Evolutionary conservation across 345 rosid genomes (phyloP).

Genomic region (Moringa oleifera): DNA sequence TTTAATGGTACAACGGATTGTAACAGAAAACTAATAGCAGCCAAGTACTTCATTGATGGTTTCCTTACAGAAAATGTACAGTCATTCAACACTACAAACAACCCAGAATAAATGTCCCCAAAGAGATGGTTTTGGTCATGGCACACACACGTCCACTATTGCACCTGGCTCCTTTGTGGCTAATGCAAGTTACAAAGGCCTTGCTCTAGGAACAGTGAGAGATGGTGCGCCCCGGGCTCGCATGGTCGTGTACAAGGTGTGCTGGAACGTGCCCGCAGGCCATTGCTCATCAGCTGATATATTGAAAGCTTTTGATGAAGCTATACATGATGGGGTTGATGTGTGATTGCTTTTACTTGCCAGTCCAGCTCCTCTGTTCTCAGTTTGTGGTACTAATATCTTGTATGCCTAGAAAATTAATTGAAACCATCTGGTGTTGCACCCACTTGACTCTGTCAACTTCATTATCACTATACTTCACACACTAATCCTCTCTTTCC

Average conservation of each 20-base stretch:
- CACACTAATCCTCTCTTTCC: background rate
- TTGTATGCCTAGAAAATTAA: background rate
- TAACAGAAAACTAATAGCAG: slow-evolving; percentile 52
- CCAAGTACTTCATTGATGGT: slow-evolving; percentile 41
- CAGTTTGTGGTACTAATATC: no score
- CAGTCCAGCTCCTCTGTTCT: slow-evolving; percentile 22
- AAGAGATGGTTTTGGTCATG: slow-evolving; percentile 49
- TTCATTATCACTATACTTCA: no score
- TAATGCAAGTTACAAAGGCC: slow-evolving; percentile 36
- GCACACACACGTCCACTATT: slow-evolving; percentile 39
- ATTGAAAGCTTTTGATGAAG: slow-evolving; percentile 46
- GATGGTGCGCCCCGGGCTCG: slow-evolving; percentile 42
- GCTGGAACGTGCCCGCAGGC: slow-evolving; percentile 29
- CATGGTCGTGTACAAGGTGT: slow-evolving; percentile 46
- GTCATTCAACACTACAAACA: slow-evolving; percentile 29
- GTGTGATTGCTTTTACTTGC: slow-evolving; percentile 40
- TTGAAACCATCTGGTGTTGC: no score
- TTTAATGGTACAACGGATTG: slow-evolving; percentile 28
- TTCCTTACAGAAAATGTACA: slow-evolving; percentile 30
- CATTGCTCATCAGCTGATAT: slow-evolving; percentile 32
- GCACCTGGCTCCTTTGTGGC: slow-evolving; percentile 44
- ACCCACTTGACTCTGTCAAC: background rate
- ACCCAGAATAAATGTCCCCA: slow-evolving; percentile 33
- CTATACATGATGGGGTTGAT: slow-evolving; percentile 50
- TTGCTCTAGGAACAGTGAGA: slow-evolving; percentile 36